Percentiles rank a stretch among this genome's conserved stretches.
phyloP scores from a whole-genome alignment of 228 moss, liverwort and hornwort species.

The Sphagnum magellanicum region DNA sequence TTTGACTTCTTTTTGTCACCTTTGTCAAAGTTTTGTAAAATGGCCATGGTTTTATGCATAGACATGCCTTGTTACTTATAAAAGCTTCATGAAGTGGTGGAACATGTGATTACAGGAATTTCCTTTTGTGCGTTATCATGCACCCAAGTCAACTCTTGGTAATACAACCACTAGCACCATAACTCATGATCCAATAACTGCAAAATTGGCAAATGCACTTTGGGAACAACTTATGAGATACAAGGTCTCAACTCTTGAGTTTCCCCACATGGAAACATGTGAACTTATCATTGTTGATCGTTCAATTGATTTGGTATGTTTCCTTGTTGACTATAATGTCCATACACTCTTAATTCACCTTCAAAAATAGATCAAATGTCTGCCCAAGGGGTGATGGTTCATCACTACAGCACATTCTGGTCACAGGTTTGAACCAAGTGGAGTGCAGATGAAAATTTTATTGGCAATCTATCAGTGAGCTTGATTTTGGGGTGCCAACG shows the following conservation, averaged over 20 bases:
- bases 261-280: slow-evolving; percentile 84
- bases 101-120: slow-evolving; percentile 67
- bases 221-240: slow-evolving; percentile 92
- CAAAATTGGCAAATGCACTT: slow-evolving; percentile 78
- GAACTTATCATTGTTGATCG: slow-evolving; percentile 91
- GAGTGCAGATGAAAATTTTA: too few relatives aligned
- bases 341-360: too few relatives aligned
- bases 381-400: too few relatives aligned
- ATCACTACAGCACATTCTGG: too few relatives aligned
- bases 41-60: too few relatives aligned
- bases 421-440: too few relatives aligned
- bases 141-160: background rate
- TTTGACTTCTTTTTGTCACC: too few relatives aligned
- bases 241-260: slow-evolving; percentile 53
- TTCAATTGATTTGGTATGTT: slow-evolving; percentile 76
- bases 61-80: background rate
- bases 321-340: background rate
- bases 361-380: too few relatives aligned
- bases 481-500: too few relatives aligned
- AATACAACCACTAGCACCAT: slow-evolving; percentile 3
- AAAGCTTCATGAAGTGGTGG: background rate
- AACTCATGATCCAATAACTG: slow-evolving; percentile 74
- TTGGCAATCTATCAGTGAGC: too few relatives aligned
- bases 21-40: too few relatives aligned
- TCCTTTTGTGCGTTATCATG: slow-evolving; percentile 18